These are phyloP conservation scores for Calonectria honghensis DNA, from an alignment of 2,329 filamentous ascomycete species.

Conservation along the genomic window DNA sequence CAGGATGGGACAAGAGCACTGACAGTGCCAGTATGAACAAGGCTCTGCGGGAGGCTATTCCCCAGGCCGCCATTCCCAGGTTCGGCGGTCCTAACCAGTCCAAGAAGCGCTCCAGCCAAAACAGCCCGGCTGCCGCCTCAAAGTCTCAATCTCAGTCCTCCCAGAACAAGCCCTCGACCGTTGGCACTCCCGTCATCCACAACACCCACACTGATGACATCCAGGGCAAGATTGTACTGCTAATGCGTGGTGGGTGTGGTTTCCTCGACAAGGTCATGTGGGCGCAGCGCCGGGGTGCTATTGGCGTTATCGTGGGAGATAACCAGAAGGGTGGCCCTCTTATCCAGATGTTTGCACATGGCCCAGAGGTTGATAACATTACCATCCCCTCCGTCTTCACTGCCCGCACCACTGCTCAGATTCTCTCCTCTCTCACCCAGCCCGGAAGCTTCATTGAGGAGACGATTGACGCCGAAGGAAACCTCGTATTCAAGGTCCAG, in stretches of 20 bases:
- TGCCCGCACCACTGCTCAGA: constrained; percentile 93
- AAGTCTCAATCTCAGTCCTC: constrained; percentile 38
- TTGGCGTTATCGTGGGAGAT: constrained; percentile 95
- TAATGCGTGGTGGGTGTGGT: constrained; percentile 95
- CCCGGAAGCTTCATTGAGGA: constrained; percentile 78
- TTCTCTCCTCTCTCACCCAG: constrained; percentile 91
- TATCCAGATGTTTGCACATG: constrained; percentile 98
- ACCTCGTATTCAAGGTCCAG: constrained; percentile 72
- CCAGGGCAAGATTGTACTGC: constrained; percentile 90
- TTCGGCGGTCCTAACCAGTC: constrained; percentile 38
- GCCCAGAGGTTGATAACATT: constrained; percentile 91
- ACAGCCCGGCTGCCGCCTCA: not conserved
- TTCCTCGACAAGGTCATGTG: constrained; percentile 98
- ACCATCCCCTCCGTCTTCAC: constrained; percentile 97
- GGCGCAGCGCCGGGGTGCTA: constrained; percentile 92
- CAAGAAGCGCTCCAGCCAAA: constrained; percentile 36
- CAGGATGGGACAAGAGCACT: constrained; percentile 84
- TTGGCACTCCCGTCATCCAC: constrained; percentile 88
- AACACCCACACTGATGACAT: constrained; percentile 87
- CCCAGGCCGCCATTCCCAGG: constrained; percentile 48
- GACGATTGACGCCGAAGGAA: constrained; percentile 76
- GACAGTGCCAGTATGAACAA: constrained; percentile 67
- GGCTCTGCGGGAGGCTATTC: constrained; percentile 57
- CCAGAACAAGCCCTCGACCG: constrained; percentile 73
- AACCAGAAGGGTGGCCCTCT: constrained; percentile 91